Evolutionary conservation across 768 basidiomycete species (phyloP), one percentile per base, ranked within the genome.

Genomic region (Suillus fuscotomentosus): DNA sequence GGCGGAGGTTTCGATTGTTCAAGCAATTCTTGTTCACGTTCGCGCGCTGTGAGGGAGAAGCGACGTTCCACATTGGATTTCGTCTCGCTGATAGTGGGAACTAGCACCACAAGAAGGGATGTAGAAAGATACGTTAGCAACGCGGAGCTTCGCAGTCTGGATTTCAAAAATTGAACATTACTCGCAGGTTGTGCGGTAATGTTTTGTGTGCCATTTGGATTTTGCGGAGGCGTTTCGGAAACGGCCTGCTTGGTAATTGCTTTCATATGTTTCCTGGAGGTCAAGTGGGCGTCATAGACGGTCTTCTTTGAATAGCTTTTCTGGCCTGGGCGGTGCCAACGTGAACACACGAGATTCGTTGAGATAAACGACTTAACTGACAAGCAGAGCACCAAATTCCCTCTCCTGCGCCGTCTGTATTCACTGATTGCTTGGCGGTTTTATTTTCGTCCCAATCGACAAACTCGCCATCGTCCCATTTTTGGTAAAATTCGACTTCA

Each of bases 231-330:
- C 69, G 71, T 69, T 66, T 71, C 67, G n/a, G 81, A 75, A 24
- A 72, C 68, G 4, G 85, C 88, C 71, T 90, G 88, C 68, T 88
- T 93, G 9, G 88, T 85, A n/a, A 86, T 83, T 9, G 94, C 92
- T 79, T 98, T 99, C 71, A 93, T 79, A 71, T 99, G 97, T 75
- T 95, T 99, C 81, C 96, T 98, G 24, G 95, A 97, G 2, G 88
- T 94, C 60, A 99, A 77, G 74, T 99, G 97, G 2, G 95, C 95
- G 66, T 97, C 93, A 74, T 95, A 99, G 10, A 99, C 97, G 0
- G 97, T 98, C 76, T 98, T 94, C 76, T 98, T 99, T 14, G 96
- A 86, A 76, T 99, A 99, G 63, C 86, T 81, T 74, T 96, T 97
- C 77, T 98, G 95, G 75, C 96, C 96, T 98, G 70, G 39, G 31